Base-by-base conservation (phyloP, 345 rosid genomes). In the Rhizophora mangle region DNA sequence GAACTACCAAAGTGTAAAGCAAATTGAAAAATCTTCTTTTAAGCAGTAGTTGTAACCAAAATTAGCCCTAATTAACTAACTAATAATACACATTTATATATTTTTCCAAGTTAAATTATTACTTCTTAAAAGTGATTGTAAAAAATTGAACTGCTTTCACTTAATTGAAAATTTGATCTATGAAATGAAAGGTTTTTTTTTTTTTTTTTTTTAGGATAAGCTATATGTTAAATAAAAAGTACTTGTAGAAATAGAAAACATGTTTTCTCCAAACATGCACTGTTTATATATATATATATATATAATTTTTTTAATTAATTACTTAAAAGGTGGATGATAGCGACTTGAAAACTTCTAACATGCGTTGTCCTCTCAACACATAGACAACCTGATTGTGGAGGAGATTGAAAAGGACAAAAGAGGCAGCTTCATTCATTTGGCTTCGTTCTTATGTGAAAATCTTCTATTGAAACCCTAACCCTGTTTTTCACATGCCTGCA, bases 331-430 rank as follows among this genome's bases (percentile, higher is more conserved):
- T 66, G 59, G 74, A 82, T 85, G 84, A 82, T 78, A 74, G 65
- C 76, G 68, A 78, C 75, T 71, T 74, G 30, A 55, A 73, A 72
- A 64, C 83, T 83, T 87, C 75, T 80, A 52, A 76, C 92, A 84
- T 83, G 87, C 89, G 88, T 13, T 84, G 76, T 80, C 81, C 76
- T 80, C 79, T 70, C 72, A 76, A 76, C 81, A 72, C 79, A 76
- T 73, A 79, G 29, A 56, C 49, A 56, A 72, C 37, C 68, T 75
- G 78, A 73, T 71, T 60, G 76, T 51, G 74, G 71, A 72, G 58
- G 54, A 68, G 74, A 70, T 68, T 26, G 60, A 62, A 56, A 76
- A 75, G 72, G 76, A 75, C 78, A 86, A 71, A 79, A 62, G 74
- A 74, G 73, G 85, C 82, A 81, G 83, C 84, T 86, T 82, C 89